Conservation (phyloP, 257 asterid species). For the Primulina eburnea region DNA sequence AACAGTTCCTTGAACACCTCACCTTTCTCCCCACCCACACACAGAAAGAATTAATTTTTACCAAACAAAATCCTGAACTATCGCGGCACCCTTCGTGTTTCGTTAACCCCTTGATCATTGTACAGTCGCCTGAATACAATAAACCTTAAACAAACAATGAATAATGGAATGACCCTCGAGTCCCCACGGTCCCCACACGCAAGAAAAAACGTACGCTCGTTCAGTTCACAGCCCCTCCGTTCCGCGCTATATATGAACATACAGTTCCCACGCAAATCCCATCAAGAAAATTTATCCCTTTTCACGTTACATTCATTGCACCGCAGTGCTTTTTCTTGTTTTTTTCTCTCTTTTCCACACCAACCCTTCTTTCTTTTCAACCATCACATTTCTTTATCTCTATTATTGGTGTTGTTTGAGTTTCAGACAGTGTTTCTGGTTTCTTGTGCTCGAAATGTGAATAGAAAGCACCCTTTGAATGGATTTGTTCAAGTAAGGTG, state of each 20-base stretch:
- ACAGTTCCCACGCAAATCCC: neutral
- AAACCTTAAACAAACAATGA: neutral
- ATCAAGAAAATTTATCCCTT: neutral
- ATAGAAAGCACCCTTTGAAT: constrained; percentile 8
- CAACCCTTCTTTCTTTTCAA: neutral
- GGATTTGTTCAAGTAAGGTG: constrained; percentile 1
- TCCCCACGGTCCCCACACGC: constrained; percentile 28
- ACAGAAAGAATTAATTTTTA: too few species aligned
- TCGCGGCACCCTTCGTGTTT: neutral
- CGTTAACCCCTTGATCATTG: neutral
- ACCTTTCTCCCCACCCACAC: neutral
- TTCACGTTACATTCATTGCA: neutral
- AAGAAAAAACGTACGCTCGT: neutral
- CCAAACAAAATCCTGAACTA: neutral
- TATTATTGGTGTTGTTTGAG: constrained; percentile 24
- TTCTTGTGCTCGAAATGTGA: constrained; percentile 21
- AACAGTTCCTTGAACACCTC: neutral
- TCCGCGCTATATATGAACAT: neutral
- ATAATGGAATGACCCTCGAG: neutral
- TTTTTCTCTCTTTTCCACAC: constrained; percentile 8
- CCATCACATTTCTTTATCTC: neutral
- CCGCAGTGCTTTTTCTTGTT: neutral
- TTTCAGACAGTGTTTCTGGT: constrained; percentile 2
- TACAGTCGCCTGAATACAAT: neutral
- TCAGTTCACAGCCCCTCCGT: neutral